Conservation (phyloP, 768 basidiomycete genomes). For the Suillus subalutaceus region DNA sequence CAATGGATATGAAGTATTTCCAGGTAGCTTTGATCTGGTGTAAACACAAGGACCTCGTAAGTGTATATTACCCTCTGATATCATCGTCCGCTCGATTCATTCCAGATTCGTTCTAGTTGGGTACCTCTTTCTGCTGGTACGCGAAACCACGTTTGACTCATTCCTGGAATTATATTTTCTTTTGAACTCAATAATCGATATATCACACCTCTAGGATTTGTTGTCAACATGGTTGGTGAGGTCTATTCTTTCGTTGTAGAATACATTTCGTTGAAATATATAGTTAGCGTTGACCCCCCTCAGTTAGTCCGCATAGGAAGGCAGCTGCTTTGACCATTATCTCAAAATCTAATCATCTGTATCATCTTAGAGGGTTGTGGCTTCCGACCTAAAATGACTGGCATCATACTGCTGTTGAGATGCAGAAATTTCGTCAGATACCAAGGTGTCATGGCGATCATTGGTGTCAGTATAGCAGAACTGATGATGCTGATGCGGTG, state of each 20-base stretch:
- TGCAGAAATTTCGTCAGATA: slow-evolving; percentile 1
- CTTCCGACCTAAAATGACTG: neutral
- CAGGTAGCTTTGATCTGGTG: slow-evolving; percentile 38
- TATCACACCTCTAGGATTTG: slow-evolving; percentile 58
- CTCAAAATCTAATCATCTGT: neutral
- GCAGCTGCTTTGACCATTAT: neutral
- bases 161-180: neutral
- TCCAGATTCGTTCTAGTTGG: slow-evolving; percentile 18
- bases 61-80: slow-evolving; percentile 26
- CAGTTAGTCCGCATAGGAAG: neutral
- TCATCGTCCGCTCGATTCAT: slow-evolving; percentile 34
- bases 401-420: slow-evolving; percentile 22
- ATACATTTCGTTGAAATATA: neutral
- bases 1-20: neutral
- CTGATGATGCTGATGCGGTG: slow-evolving; percentile 6
- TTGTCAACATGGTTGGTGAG: slow-evolving; percentile 46
- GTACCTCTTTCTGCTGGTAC: slow-evolving; percentile 36
- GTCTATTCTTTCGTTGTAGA: neutral
- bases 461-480: neutral
- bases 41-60: slow-evolving; percentile 45
- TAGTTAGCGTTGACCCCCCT: neutral
- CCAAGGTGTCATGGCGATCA: neutral
- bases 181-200: slow-evolving; percentile 47
- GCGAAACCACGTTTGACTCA: slow-evolving; percentile 9
- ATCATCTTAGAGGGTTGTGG: neutral